Base-by-base conservation (phyloP, 768 basidiomycete species). In the Leccinum uliginosum region DNA sequence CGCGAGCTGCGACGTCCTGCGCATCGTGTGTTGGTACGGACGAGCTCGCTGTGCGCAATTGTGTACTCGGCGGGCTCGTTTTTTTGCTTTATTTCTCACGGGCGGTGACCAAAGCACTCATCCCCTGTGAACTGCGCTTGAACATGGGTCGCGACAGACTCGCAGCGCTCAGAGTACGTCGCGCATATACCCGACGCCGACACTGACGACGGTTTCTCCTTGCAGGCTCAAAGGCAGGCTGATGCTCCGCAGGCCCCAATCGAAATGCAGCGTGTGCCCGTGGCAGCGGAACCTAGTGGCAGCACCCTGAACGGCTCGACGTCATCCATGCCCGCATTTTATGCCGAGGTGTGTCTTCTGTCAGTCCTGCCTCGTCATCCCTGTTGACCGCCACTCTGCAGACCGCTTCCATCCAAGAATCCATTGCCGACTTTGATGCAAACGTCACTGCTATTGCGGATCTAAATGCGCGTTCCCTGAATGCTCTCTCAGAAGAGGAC, bases 131-230 rank as follows among this genome's bases (percentile, higher is more conserved):
- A 14, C 19, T 6, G 23, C 14, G 45, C n/a, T n/a, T 53, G 46
- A 48, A 27, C 63, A 85, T 92, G 82, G 91, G 63, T 24, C 63
- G 60, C 11, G 70, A 95, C 82, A 83, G 93, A 80, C 84, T 95
- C 61, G 91, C 89, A 65, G 89, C 87, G 57, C 83, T 88, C 80
- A 83, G 89, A 75, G 89, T 89, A 59, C 48, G 82, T 65, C 83
- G 67, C 80, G 80, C 51, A 65, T 81, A 79, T 9, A 19, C 19
- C 5, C n/a, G 9, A 6, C 32, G 7, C 17, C 35, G 79, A 80
- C 45, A 3, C 34, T 55, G 34, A 64, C 55, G n/a, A 10, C 44
- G 34, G 15, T 17, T 10, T 10, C 10, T 24, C 45, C 6, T 38
- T n/a, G 9, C 80, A 83, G 62, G 85, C 85, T 43, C 80, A 82